Evolutionary conservation across 2,329 filamentous ascomycete genomes (phyloP), one percentile per base, ranked within the genome.

Genomic region (Aspergillus sp.): DNA sequence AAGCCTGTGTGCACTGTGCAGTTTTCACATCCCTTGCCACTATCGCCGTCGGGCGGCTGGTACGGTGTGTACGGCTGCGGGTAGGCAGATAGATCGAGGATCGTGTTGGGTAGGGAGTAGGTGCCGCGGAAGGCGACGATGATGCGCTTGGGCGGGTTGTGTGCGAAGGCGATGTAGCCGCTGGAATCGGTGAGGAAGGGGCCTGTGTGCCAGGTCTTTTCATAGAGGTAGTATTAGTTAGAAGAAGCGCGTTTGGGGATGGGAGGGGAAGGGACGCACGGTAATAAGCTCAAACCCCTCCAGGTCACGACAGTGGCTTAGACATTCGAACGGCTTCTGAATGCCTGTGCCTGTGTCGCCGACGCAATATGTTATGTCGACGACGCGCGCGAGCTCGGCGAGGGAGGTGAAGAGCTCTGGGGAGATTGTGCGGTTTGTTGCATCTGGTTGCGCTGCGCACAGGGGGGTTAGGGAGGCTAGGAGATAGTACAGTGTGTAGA

Each of bases 1-100:
- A 99, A 99, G 16, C 94, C 94, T 54, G 84, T 85, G 68, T 99
- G 94, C 1, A 97, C 93, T 4, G 89, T 95, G 71, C 94, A 99
- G 69, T 96, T 93, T 6, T 76, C 70, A 72, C 94, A 99, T 38
- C 3, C 35, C 11, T 38, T 56, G 32, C 70, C 58, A 26, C 67
- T 60, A 9, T 70, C 60, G 17, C 72, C 69, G 16, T 73, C 69
- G 19, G 76, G 79, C 79, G 89, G 38, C 3, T 51, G 88, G 67
- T 96, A 99, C 0, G 94, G 92, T 1, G 91, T 82, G 66, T 97
- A 99, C 68, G 89, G 83, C 70, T 97, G 93, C 11, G 91, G 92
- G 2, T 93, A 79, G 2, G 91, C 95, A 57, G 89, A 91, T 50
- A 99, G 79, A 73, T 99, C 94, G 46, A 91, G 81, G 56, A 99